Base-by-base conservation (phyloP, 2,329 filamentous ascomycete species). In the Xylaria sp. region DNA sequence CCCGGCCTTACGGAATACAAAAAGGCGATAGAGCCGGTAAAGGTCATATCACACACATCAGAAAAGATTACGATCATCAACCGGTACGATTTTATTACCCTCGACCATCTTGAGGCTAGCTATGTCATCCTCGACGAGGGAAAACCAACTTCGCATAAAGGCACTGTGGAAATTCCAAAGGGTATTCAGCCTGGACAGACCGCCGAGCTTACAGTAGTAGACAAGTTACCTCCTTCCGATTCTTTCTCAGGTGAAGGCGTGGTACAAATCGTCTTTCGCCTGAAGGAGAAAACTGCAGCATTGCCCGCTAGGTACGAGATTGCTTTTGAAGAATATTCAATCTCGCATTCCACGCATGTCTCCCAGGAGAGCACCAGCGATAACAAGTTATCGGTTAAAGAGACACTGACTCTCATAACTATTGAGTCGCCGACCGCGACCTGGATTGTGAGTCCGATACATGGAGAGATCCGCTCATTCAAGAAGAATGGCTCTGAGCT, bases 21-120 rank as follows among this genome's bases (percentile, higher is more conserved):
- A 61, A 84, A 83, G 64, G 78, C 74, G 15, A 77, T 82, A 56
- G 78, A 81, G 60, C 83, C 82, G 3, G 75, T 84, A 73, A 70
- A 78, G 60, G 75, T 80, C 52, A 69, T 78, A 42, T 78, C 78
- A 0, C 70, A 79, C 17, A 67, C 73, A 2, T 67, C 74, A 3
- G 57, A 73, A 3, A 70, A 62, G 7, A 67, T 75, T 3, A 64
- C 57, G 1, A 67, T 80, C 4, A 63, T 74, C 23, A 81, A 81
- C 49, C 70, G 73, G 4, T 79, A 82, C 63, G 79, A 81, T 57
- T 82, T 79, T 67, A 69, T 73, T 25, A 73, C 68, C 2, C 71
- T 82, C 19, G 77, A 78, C 46, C 76, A 81, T 62, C 68, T 81
- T n/a, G 72, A 72, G 53, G 73, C 73, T 19, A 76, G 60, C 72